Percentiles rank a stretch among this genome's conserved stretches.
phyloP scores from a whole-genome alignment of 1,284 basidiomycete genomes.

The Pterulicium gracile region DNA sequence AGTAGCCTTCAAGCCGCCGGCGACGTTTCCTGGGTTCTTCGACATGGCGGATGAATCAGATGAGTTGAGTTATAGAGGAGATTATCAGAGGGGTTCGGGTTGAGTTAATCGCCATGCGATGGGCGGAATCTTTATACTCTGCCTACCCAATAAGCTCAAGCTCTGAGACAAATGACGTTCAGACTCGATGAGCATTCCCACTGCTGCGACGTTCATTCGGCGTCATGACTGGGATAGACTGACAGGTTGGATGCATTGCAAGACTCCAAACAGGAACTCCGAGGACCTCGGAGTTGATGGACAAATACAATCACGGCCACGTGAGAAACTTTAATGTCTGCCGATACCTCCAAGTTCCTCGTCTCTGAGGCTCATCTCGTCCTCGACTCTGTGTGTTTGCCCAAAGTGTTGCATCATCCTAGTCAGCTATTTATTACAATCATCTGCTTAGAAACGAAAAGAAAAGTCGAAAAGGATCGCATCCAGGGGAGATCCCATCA shows the following conservation, averaged over 20 bases:
- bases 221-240: too few relatives aligned
- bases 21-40: conserved; percentile 30
- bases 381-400: conserved; percentile 44
- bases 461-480: conserved; percentile 66
- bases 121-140: too few relatives aligned
- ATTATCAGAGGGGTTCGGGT: too few relatives aligned
- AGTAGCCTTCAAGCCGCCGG: conserved; percentile 44
- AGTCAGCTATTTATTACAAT: conserved; percentile 5
- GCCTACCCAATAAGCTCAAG: too few relatives aligned
- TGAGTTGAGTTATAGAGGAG: not conserved
- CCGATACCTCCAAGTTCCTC: conserved; percentile 26
- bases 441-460: conserved; percentile 45
- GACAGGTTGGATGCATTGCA: too few relatives aligned
- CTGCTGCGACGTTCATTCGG: too few relatives aligned
- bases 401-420: conserved; percentile 9
- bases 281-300: too few relatives aligned
- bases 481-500: conserved; percentile 66
- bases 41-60: conserved; percentile 1
- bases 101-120: too few relatives aligned
- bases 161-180: too few relatives aligned
- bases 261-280: too few relatives aligned
- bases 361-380: conserved; percentile 64
- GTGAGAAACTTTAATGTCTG: not conserved
- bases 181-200: too few relatives aligned
- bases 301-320: not conserved